Evolutionary conservation across 345 rosid species (phyloP).

Genomic region (Camelina hispida): DNA sequence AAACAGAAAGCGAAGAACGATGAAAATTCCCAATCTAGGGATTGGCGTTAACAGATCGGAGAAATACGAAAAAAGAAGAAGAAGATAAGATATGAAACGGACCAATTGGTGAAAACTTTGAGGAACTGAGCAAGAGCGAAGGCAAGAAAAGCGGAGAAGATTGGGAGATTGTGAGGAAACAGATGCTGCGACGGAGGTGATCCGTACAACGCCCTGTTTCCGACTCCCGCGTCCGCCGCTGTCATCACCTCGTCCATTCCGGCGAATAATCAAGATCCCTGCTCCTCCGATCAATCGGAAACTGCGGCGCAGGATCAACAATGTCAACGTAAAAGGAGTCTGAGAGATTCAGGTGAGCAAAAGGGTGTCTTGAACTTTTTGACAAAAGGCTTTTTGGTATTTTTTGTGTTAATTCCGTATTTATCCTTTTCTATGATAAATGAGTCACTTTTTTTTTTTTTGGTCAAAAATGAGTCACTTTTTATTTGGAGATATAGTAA

Average conservation of each 20-base stretch:
- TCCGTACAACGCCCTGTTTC: slow-evolving; percentile 38
- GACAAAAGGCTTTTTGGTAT: not conserved
- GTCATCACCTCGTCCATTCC: slow-evolving; percentile 70
- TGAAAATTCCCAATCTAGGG: not conserved
- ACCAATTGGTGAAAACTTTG: slow-evolving; percentile 96
- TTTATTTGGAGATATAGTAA: too few relatives aligned
- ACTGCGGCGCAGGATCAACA: not conserved
- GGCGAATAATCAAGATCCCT: not conserved
- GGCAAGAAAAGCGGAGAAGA: slow-evolving; percentile 85
- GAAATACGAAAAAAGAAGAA: not conserved
- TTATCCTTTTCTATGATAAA: not conserved
- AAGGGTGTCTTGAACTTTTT: not conserved
- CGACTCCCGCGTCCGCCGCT: slow-evolving; percentile 54
- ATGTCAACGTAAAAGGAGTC: slow-evolving; percentile 13
- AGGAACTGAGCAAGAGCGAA: slow-evolving; percentile 95
- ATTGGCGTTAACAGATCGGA: not conserved
- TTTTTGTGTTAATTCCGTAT: not conserved
- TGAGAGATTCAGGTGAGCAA: not conserved
- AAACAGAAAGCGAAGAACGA: too few relatives aligned
- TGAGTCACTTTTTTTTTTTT: too few relatives aligned
- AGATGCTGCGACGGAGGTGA: slow-evolving; percentile 50
- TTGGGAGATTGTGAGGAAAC: slow-evolving; percentile 73
- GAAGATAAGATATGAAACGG: slow-evolving; percentile 37
- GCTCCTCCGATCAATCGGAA: slow-evolving; percentile 11
- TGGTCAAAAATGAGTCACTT: too few relatives aligned